Percentiles rank a stretch among this genome's conserved stretches.
These are phyloP conservation scores for Gillenia trifoliata DNA, from an alignment of 306 rosid species.

Conservation along the genomic window DNA sequence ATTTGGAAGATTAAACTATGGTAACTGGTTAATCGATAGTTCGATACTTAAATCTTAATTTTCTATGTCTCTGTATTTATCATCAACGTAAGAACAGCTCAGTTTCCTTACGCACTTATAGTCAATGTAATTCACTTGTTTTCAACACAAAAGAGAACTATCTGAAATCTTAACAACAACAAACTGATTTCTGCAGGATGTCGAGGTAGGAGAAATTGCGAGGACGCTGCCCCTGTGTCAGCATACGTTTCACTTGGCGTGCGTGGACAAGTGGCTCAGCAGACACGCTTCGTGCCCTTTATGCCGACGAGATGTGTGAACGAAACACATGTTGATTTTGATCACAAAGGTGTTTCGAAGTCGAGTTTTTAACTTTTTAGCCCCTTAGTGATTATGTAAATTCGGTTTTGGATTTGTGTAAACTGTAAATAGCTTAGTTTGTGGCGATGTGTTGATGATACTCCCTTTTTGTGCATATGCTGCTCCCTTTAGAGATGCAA, in stretches of 20 bases:
- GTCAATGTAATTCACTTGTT: background rate
- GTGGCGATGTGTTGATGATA: background rate
- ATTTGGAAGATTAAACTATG: background rate
- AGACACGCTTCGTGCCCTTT: slow-evolving; percentile 70
- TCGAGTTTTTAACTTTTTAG: background rate
- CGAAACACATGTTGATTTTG: background rate
- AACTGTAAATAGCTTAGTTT: background rate
- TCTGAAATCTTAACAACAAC: background rate
- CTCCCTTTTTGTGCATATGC: background rate
- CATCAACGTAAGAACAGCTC: background rate
- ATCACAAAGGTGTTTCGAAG: background rate
- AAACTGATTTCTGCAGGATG: slow-evolving; percentile 39
- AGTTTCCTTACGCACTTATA: background rate
- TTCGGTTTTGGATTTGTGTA: background rate
- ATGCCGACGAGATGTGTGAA: slow-evolving; percentile 56
- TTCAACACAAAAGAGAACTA: background rate
- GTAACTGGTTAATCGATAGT: background rate
- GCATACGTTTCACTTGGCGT: slow-evolving; percentile 66
- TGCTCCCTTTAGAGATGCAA: background rate
- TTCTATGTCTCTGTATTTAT: background rate
- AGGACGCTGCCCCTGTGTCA: slow-evolving; percentile 58
- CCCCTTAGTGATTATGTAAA: background rate
- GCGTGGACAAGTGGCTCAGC: slow-evolving; percentile 77
- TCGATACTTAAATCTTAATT: background rate
- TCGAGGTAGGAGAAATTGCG: slow-evolving; percentile 58